A percentile compares a stretch with the other conserved stretches of the same genome.
Conservation (phyloP, 352 stramenopile species). For the Peronospora destructor region DNA sequence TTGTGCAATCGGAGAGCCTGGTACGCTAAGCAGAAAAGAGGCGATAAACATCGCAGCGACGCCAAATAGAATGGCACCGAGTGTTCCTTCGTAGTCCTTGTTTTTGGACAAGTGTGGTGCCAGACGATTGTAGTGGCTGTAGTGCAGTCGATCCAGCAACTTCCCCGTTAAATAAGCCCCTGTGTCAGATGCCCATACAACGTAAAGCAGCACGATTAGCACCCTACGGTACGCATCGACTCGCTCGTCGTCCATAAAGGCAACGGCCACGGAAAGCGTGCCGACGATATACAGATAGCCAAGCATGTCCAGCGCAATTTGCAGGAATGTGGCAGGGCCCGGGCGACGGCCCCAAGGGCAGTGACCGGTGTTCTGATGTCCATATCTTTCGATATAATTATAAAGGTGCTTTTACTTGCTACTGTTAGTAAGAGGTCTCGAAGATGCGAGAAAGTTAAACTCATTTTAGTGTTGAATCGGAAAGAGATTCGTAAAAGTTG, state of each 20-base stretch:
- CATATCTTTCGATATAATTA: too few species aligned
- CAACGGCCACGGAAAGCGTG: slow-evolving; percentile 51
- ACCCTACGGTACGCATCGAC: slow-evolving; percentile 49
- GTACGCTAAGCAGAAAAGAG: slow-evolving; percentile 57
- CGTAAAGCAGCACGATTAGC: slow-evolving; percentile 62
- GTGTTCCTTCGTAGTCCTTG: slow-evolving; percentile 66
- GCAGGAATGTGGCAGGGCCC: slow-evolving; percentile 28
- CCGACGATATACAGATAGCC: slow-evolving; percentile 66
- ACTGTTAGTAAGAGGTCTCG: too few species aligned
- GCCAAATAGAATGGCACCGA: slow-evolving; percentile 80
- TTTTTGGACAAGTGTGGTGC: slow-evolving; percentile 54
- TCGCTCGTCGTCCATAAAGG: slow-evolving; percentile 57
- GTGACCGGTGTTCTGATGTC: too few species aligned
- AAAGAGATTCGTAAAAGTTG: too few species aligned
- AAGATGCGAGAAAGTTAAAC: too few species aligned
- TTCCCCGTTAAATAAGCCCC: slow-evolving; percentile 91
- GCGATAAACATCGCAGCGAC: slow-evolving; percentile 84
- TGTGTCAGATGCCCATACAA: slow-evolving; percentile 85
- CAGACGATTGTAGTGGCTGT: slow-evolving; percentile 76
- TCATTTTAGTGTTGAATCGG: too few species aligned
- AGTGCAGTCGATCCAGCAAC: slow-evolving; percentile 78
- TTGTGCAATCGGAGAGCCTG: slow-evolving; percentile 72
- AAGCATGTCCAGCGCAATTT: slow-evolving; percentile 55
- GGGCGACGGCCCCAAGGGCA: not conserved
- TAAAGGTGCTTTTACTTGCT: too few species aligned